These are phyloP conservation scores for Metschnikowia lachancei DNA, from an alignment of 805 yeast species.

Conservation along the genomic window DNA sequence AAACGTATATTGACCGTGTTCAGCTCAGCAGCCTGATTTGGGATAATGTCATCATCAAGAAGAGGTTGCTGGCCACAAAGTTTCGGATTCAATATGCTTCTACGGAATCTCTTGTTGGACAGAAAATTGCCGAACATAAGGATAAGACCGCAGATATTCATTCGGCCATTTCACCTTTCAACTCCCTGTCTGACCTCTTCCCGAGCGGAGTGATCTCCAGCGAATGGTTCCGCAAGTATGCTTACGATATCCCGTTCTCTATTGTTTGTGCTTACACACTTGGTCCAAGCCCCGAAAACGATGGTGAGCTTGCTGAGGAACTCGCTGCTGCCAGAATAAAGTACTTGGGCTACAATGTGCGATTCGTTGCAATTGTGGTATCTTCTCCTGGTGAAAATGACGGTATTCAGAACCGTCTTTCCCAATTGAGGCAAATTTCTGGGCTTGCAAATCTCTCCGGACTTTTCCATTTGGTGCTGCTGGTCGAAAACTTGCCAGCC, in stretches of 20 bases:
- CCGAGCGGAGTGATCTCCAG: constrained; percentile 30
- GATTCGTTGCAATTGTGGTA: constrained; percentile 27
- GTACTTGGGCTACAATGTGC: constrained; percentile 11
- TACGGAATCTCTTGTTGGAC: constrained; percentile 3
- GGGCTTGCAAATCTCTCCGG: constrained; percentile 33
- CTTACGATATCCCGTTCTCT: constrained; percentile 32
- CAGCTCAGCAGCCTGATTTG: constrained; percentile 26
- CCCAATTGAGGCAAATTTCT: constrained; percentile 27
- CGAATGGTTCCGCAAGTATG: constrained; percentile 39
- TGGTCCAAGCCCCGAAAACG: constrained; percentile 16
- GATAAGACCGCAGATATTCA: constrained; percentile 19
- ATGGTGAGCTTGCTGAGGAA: constrained; percentile 14
- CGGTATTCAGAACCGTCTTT: constrained; percentile 24
- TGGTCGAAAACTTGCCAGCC: constrained; percentile 16
- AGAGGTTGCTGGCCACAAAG: constrained; percentile 34
- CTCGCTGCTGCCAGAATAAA: constrained; percentile 4
- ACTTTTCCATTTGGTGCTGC: constrained; percentile 23
- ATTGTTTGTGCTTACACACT: constrained; percentile 23
- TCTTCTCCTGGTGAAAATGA: constrained; percentile 16
- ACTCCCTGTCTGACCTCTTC: constrained; percentile 26
- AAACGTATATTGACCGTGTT: constrained; percentile 15
- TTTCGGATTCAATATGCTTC: constrained; percentile 25
- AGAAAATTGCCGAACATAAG: constrained; percentile 8
- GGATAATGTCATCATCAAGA: constrained; percentile 39
- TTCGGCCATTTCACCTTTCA: constrained; percentile 38